Conservation (phyloP, 257 asterid species). For the Penstemon barbatus region DNA sequence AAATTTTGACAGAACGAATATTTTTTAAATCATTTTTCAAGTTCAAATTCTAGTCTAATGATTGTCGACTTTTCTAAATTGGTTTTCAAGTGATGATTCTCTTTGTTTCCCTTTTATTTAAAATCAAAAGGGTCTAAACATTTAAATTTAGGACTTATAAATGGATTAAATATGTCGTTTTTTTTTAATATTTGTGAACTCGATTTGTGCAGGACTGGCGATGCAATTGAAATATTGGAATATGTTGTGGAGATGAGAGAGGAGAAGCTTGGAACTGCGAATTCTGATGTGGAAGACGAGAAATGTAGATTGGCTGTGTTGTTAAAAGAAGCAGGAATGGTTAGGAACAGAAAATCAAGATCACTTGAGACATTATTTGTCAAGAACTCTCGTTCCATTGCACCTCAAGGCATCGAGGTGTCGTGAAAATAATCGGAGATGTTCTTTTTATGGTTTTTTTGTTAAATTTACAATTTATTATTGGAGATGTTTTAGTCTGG, state of each 20-base stretch:
- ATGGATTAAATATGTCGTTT: neutral
- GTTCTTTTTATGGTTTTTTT: neutral
- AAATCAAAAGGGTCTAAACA: neutral
- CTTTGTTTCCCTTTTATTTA: neutral
- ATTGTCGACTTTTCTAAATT: neutral
- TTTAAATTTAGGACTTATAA: neutral
- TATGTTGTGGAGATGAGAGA: constrained; percentile 80
- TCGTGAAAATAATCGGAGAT: constrained; percentile 33
- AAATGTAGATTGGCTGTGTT: constrained; percentile 60
- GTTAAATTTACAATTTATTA: constrained; percentile 8
- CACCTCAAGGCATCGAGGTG: constrained; percentile 40
- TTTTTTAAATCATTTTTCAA: too few relatives aligned
- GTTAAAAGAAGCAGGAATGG: constrained; percentile 70
- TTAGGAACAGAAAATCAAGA: constrained; percentile 59
- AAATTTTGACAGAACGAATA: too few relatives aligned
- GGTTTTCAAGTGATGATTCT: neutral
- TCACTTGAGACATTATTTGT: constrained; percentile 69
- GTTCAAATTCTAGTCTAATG: neutral
- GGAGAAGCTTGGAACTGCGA: constrained; percentile 88
- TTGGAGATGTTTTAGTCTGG: constrained; percentile 24
- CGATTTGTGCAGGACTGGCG: constrained; percentile 50
- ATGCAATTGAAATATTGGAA: constrained; percentile 86
- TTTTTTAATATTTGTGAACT: neutral
- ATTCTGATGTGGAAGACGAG: constrained; percentile 86
- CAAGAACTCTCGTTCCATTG: constrained; percentile 37